Evolutionary conservation across 129 eudicot genomes (phyloP).

Genomic region (Logfia minima): DNA sequence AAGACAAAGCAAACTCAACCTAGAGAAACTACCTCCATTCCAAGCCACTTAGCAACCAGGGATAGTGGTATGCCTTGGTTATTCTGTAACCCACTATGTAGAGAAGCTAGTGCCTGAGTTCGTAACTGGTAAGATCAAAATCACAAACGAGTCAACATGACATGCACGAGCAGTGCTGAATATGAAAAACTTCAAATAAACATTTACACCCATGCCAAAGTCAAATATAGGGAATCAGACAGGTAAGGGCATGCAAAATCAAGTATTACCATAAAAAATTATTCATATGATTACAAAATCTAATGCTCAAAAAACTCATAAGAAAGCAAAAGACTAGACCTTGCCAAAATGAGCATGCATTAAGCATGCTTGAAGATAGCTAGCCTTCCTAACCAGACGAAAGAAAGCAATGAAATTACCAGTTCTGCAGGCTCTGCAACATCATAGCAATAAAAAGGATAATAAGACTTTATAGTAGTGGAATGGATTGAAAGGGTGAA

Average conservation of each 20-base stretch:
- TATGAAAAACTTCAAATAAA: neutral
- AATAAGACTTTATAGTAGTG: neutral
- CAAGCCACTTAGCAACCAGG: conserved; percentile 85
- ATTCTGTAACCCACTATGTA: conserved; percentile 80
- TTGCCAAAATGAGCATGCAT: conserved; percentile 99
- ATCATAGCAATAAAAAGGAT: conserved; percentile 23
- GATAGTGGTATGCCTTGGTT: conserved; percentile 87
- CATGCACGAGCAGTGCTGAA: conserved; percentile 8
- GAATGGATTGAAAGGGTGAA: neutral
- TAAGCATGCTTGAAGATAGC: conserved; percentile 91
- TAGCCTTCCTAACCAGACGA: conserved; percentile 74
- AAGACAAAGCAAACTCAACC: neutral
- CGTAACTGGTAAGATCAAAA: conserved; percentile 63
- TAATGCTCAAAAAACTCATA: neutral
- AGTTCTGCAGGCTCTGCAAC: conserved; percentile 88
- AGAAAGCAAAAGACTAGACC: conserved; percentile 47
- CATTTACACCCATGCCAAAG: neutral
- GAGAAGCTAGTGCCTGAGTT: conserved; percentile 89
- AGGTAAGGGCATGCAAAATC: neutral
- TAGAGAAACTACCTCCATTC: conserved; percentile 75
- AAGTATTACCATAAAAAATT: conserved; percentile 2
- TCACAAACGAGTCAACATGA: conserved; percentile 12
- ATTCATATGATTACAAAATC: neutral
- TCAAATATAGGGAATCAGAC: conserved; percentile 9
- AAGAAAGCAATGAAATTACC: conserved; percentile 90